A percentile compares a stretch with the other conserved stretches of the same genome.
Conservation (phyloP, 1,284 basidiomycete species). For the Chalciporus sp. region DNA sequence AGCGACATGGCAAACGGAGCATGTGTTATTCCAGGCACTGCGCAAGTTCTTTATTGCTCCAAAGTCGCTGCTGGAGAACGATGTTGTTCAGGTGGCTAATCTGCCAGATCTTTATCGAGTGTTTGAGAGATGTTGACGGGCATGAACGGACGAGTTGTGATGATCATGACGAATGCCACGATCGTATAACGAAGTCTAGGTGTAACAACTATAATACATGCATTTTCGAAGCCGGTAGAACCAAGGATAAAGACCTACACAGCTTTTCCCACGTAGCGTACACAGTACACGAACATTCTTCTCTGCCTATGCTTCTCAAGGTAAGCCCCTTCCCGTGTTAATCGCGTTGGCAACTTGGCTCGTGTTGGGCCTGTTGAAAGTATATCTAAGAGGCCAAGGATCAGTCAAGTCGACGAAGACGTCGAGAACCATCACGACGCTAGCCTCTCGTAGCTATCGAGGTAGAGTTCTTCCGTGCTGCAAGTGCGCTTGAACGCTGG, state of each 20-base stretch:
- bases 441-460: constrained; percentile 77
- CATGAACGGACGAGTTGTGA: background rate
- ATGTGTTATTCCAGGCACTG: constrained; percentile 84
- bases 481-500: constrained; percentile 71
- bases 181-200: background rate
- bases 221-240: background rate
- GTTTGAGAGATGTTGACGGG: constrained; percentile 81
- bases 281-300: background rate
- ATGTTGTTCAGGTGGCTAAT: constrained; percentile 85
- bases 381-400: constrained; percentile 51
- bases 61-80: constrained; percentile 66
- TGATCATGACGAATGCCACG: constrained; percentile 6
- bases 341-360: constrained; percentile 74
- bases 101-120: constrained; percentile 88
- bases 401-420: constrained; percentile 1
- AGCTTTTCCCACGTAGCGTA: background rate
- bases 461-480: constrained; percentile 70
- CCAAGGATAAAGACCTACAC: background rate
- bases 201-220: background rate
- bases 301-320: constrained; percentile 40
- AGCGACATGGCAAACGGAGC: constrained; percentile 83
- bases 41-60: constrained; percentile 75
- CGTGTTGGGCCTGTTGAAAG: constrained; percentile 71
- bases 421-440: constrained; percentile 7
- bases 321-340: constrained; percentile 60